Percentiles rank a stretch among this genome's conserved stretches.
These are phyloP conservation scores for Aquilaria agallochum DNA, from an alignment of 441 rosid genomes.

Conservation along the genomic window DNA sequence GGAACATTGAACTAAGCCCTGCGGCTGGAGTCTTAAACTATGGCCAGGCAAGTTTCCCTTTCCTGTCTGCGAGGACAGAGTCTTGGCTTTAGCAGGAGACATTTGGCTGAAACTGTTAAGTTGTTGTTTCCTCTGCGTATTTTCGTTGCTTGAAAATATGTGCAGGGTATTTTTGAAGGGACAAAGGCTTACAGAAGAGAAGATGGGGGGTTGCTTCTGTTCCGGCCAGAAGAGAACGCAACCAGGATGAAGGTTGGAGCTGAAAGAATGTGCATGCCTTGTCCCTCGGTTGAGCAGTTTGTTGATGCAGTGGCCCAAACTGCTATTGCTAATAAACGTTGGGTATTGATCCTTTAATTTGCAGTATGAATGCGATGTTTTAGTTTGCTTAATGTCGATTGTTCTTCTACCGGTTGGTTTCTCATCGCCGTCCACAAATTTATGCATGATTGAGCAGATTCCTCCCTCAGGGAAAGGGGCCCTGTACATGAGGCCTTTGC, in stretches of 20 bases:
- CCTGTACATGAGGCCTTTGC: slow-evolving; percentile 63
- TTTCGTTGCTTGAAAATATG: too few relatives aligned
- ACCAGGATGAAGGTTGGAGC: slow-evolving; percentile 52
- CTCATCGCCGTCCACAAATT: too few relatives aligned
- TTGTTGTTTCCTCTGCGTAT: neutral
- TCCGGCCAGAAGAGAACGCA: slow-evolving; percentile 56
- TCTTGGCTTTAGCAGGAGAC: neutral
- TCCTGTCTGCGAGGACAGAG: neutral
- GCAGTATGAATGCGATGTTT: too few relatives aligned
- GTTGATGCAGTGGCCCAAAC: slow-evolving; percentile 53
- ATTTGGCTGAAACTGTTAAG: neutral
- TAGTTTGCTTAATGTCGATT: too few relatives aligned
- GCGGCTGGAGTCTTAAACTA: slow-evolving; percentile 71
- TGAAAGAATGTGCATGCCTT: slow-evolving; percentile 53
- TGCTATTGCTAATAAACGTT: slow-evolving; percentile 45
- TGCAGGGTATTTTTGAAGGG: slow-evolving; percentile 62
- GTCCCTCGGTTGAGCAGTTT: slow-evolving; percentile 53
- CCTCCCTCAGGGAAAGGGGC: slow-evolving; percentile 74
- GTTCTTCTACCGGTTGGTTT: too few relatives aligned
- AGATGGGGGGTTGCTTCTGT: slow-evolving; percentile 43
- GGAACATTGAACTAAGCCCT: slow-evolving; percentile 63
- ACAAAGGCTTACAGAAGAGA: slow-evolving; percentile 48
- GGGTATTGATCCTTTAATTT: slow-evolving; percentile 27
- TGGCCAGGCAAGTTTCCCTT: slow-evolving; percentile 57
- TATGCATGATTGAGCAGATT: slow-evolving; percentile 24